Percentiles rank a stretch among this genome's conserved stretches.
Evolutionary conservation across 2,329 filamentous ascomycete species (phyloP).

Genomic region (Penicillium sp.): DNA sequence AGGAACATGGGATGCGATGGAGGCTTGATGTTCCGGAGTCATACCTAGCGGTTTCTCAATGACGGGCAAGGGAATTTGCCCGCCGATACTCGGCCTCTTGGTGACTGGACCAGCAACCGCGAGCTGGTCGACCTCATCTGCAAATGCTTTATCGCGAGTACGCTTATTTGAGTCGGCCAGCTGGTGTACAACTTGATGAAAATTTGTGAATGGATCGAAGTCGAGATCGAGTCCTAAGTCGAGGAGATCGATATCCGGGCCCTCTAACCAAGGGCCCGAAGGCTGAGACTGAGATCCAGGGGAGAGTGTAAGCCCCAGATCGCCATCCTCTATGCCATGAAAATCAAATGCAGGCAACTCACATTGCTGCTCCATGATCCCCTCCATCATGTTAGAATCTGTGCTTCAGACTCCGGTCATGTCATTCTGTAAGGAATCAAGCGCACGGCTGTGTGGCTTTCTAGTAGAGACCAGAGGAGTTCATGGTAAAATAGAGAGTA

Average conservation of each 20-base stretch:
- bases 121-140: slow-evolving; percentile 14
- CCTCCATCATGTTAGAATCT: slow-evolving; percentile 3
- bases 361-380: slow-evolving; percentile 12
- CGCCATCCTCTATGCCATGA: slow-evolving; percentile 28
- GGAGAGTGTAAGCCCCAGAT: slow-evolving; percentile 46
- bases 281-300: slow-evolving; percentile 36
- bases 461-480: too few relatives aligned
- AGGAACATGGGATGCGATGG: neutral
- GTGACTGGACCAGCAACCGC: slow-evolving; percentile 2
- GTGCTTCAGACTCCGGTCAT: slow-evolving; percentile 1
- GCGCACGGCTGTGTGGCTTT: too few relatives aligned
- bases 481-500: too few relatives aligned
- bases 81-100: neutral
- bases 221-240: too few relatives aligned
- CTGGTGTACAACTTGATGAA: slow-evolving; percentile 14
- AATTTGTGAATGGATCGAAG: slow-evolving; percentile 12
- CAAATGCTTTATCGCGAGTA: slow-evolving; percentile 22
- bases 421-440: slow-evolving; percentile 2
- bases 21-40: neutral
- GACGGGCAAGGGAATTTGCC: neutral
- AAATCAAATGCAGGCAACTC: slow-evolving; percentile 22
- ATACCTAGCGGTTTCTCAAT: neutral
- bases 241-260: too few relatives aligned
- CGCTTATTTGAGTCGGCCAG: slow-evolving; percentile 26
- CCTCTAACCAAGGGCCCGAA: slow-evolving; percentile 1